phyloP scores from a whole-genome alignment of 2,329 filamentous ascomycete species.

The Tolypocladium cylindrosporum region DNA sequence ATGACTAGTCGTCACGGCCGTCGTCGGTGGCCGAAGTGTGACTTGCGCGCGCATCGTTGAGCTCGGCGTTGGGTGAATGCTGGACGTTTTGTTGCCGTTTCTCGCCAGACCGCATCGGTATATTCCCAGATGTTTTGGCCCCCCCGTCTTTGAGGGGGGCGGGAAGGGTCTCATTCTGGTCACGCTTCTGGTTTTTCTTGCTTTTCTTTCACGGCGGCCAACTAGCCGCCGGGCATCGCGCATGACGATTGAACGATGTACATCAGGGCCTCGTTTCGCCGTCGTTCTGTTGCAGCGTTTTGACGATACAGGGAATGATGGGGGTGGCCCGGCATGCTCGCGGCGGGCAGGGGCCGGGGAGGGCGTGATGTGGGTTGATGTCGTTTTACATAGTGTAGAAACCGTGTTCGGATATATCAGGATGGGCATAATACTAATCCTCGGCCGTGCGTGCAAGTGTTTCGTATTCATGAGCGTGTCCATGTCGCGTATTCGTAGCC shows the following conservation, averaged over 20 bases:
- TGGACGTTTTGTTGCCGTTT: background rate
- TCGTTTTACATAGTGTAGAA: slow-evolving; percentile 1
- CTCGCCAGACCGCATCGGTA: background rate
- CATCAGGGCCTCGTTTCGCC: background rate
- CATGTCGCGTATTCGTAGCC: too few relatives aligned
- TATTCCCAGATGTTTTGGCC: background rate
- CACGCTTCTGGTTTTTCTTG: background rate
- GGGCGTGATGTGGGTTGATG: background rate
- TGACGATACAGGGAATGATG: background rate
- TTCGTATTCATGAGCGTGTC: too few relatives aligned
- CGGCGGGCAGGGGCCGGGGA: background rate
- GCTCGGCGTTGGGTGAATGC: slow-evolving; percentile 4
- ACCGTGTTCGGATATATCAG: background rate
- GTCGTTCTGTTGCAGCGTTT: background rate
- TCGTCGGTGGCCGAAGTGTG: background rate
- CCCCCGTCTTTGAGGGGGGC: background rate
- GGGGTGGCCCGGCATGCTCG: background rate
- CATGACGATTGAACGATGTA: slow-evolving; percentile 1
- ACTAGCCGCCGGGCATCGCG: background rate
- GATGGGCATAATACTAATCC: background rate
- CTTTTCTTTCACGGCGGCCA: background rate
- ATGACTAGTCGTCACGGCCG: slow-evolving; percentile 12
- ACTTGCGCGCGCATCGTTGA: background rate
- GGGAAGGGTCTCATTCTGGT: background rate
- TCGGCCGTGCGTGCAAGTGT: too few relatives aligned